Base-by-base conservation (phyloP, 2,329 filamentous ascomycete genomes). In the Cercospora sesami region DNA sequence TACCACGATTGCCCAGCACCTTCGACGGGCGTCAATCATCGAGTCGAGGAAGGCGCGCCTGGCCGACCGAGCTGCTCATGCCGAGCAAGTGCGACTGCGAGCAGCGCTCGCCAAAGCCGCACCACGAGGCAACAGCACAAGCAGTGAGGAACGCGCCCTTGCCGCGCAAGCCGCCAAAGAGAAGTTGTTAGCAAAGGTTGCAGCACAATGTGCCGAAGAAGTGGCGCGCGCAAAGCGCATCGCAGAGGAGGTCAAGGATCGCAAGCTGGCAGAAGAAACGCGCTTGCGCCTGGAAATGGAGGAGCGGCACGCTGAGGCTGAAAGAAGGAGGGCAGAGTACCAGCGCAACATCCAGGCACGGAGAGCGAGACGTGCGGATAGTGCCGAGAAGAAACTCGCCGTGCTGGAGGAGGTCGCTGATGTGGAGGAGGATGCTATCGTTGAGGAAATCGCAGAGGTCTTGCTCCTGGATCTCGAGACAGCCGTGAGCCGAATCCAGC, bases 201-300 rank as follows among this genome's bases (percentile, higher is more conserved):
- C 92, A 4, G 90, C 91, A 60, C 86, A 88, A 68, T 94, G 92
- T 76, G 92, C 92, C 21, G 91, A 93, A 78, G 92, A 95, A 77
- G 92, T 95, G 16, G 89, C 91, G 76, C 86, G 91, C 71, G 91
- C 91, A 63, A 94, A 94, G 82, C 90, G 91, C 61, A 85, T 94
- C n/a, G 91, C 91, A 14, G 91, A 93, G 78, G 89, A 86, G 67
- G 93, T 91, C 83, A 93, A 92, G 79, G 90, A 92, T 80, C 90
- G 90, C 78, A 88, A 92, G 71, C 90, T 93, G 76, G 89, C 89
- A 66, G 90, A 94, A 71, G 86, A 91, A 66, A 85, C 85, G 73
- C 88, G 89, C 75, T 84, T 91, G 77, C 87, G 88, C 70, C 80
- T 86, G 61, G 90, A 93, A 77, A 93, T 94, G 85, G 90, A 94